Evolutionary conservation across 139 green algal genomes (phyloP).

Genomic region (Auxenochlorella pyrenoidosa): DNA sequence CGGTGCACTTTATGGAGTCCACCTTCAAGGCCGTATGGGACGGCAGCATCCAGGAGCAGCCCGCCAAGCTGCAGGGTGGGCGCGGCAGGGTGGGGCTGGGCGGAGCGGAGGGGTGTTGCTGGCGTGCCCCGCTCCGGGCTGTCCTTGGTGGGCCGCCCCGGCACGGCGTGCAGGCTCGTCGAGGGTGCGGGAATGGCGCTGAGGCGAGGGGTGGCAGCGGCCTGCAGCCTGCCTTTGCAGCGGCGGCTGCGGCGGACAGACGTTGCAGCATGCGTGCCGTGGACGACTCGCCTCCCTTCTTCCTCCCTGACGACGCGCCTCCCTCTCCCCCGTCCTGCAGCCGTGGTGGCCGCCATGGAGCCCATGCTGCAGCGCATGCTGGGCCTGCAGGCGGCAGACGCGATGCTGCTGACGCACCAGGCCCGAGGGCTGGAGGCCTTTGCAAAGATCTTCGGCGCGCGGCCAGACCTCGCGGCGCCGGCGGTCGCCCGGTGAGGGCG

Average conservation of each 20-base stretch:
- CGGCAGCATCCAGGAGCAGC: background rate
- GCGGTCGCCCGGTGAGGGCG: constrained; percentile 23
- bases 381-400: constrained; percentile 34
- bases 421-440: constrained; percentile 50
- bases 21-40: constrained; percentile 51
- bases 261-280: no score
- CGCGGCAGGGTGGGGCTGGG: background rate
- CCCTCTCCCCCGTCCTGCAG: background rate
- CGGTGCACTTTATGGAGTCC: constrained; percentile 53
- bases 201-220: no score
- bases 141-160: no score
- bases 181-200: no score
- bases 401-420: constrained; percentile 43
- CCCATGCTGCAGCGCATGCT: constrained; percentile 57
- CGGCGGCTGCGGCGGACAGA: no score
- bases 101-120: no score
- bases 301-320: background rate
- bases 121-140: no score
- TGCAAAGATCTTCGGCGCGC: constrained; percentile 28
- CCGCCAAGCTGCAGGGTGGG: constrained; percentile 23
- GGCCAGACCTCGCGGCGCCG: constrained; percentile 19
- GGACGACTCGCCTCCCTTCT: background rate
- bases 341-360: constrained; percentile 40
- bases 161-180: no score
- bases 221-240: no score